Evolutionary conservation across 257 asterid species (phyloP), one percentile per base, ranked within the genome.

Genomic region (Solanum boliviense): DNA sequence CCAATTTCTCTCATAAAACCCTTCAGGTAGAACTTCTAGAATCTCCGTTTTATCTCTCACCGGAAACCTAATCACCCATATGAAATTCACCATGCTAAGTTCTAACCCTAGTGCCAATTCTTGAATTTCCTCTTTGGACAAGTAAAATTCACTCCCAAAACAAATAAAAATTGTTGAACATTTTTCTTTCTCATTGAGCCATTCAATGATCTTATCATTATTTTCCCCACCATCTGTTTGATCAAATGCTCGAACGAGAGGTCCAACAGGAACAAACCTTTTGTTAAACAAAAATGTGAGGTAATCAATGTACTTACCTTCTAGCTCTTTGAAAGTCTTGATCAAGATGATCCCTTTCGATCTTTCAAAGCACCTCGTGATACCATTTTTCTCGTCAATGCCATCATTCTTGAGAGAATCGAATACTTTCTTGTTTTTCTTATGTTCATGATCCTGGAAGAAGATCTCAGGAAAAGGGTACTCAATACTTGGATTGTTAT

Each of bases 101-200:
- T 94, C 95, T 46, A 95, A 20, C 31, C 98, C 98, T 9, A 90
- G 41, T 2, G 97, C 95, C 87, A 94, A 89, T 90, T 91, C 95
- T 27, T 91, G 76, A 6, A 91, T 84, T 25, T 95, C 95, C 21
- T 90, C 89, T 1, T 90, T 93, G 9, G 94, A 83, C 87, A 94
- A 39, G 93, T 89, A 94, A 52, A 91, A 91, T 87, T 95, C 97
- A 86, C 88, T 93, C n/a, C 97, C 97, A 76, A 95, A 94, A 2
- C 94, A 91, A 86, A 90, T 93, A 68, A 94, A 92, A 41, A 94
- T 90, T 15, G 95, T 91, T n/a, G 98, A 93, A 13, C 86, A 82
- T 7, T 12, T 31, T 11, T 84, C 90, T 88, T 90, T 93, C 79
- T 60, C 79, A 72, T 89, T 89, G 8, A 95, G 92, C 98, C 98